Evolutionary conservation across 306 rosid species (phyloP), one percentile per base, ranked within the genome.

Genomic region (Corylus heterophylla): DNA sequence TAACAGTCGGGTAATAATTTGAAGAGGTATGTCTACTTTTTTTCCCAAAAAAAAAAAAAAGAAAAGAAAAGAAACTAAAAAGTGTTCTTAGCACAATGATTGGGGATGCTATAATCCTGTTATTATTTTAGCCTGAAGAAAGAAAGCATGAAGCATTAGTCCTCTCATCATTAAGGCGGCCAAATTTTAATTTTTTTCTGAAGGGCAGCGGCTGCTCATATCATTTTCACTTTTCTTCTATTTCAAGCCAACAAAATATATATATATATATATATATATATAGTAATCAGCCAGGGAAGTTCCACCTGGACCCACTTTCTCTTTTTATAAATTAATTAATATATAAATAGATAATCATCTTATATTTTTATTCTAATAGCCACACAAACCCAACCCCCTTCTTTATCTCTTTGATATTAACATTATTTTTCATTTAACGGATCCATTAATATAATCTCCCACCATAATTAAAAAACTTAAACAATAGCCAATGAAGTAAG

Each of bases 331-430:
- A 81, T 7, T 79, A 79, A 56, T 79, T 81, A 61, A 77, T 31
- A 50, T 48, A 64, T 83, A 80, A 82, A 86, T 86, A 81, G 86
- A 85, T 87, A 87, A 85, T 85, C 69, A 87, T 85, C 52, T 17
- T 7, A 51, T 69, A 76, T 76, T 81, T 76, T 87, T 73, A 86
- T 67, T 79, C 42, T 56, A 77, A 52, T 84, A 59, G 62, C 83
- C 88, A 52, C 83, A 82, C 86, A 80, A 83, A 76, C 81, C 79
- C 71, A 37, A 70, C 78, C 79, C 77, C 76, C 86, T 56, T 76
- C 83, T 74, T 83, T 74, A 84, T 83, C 88, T 73, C 83, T 48
- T 77, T 66, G 83, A 42, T 69, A 44, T 74, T 73, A 20, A 8
- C 54, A 61, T 25, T 84, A 73, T 90, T 87, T 90, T 87, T 68